Conservation (phyloP, 495 filamentous ascomycete genomes). For the Usnea hakonensis region DNA sequence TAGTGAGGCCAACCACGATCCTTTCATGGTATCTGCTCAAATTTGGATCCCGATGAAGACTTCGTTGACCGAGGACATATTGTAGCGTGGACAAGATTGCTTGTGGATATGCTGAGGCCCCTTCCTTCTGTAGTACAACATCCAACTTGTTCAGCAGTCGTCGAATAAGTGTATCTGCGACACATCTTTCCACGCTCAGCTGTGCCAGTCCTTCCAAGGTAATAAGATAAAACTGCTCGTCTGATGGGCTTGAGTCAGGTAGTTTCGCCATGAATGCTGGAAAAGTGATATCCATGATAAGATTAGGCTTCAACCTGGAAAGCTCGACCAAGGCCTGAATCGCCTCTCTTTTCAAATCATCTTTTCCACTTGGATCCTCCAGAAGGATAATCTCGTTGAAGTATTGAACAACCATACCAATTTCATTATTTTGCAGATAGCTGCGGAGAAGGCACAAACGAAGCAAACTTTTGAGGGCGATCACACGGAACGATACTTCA, state of each 20-base stretch:
- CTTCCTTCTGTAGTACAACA: slow-evolving; percentile 47
- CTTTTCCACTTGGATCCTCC: slow-evolving; percentile 48
- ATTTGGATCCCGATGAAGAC: slow-evolving; percentile 40
- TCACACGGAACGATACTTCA: slow-evolving; percentile 57
- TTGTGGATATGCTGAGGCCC: slow-evolving; percentile 45
- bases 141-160: slow-evolving; percentile 61
- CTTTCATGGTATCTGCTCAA: slow-evolving; percentile 53
- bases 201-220: slow-evolving; percentile 62
- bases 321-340: slow-evolving; percentile 56
- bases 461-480: slow-evolving; percentile 52
- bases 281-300: slow-evolving; percentile 64
- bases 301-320: slow-evolving; percentile 56
- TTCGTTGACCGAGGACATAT: slow-evolving; percentile 53
- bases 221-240: slow-evolving; percentile 43
- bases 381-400: slow-evolving; percentile 58
- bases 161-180: slow-evolving; percentile 63
- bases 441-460: slow-evolving; percentile 47
- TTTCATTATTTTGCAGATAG: slow-evolving; percentile 56
- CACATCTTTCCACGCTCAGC: slow-evolving; percentile 53
- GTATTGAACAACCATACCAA: slow-evolving; percentile 56
- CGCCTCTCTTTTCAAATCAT: slow-evolving; percentile 55
- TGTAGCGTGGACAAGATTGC: slow-evolving; percentile 58
- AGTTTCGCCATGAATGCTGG: slow-evolving; percentile 65
- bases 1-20: slow-evolving; percentile 47
- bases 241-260: slow-evolving; percentile 43